These are phyloP conservation scores for Melaleuca alternifolia DNA, from an alignment of 345 rosid species.

Conservation along the genomic window DNA sequence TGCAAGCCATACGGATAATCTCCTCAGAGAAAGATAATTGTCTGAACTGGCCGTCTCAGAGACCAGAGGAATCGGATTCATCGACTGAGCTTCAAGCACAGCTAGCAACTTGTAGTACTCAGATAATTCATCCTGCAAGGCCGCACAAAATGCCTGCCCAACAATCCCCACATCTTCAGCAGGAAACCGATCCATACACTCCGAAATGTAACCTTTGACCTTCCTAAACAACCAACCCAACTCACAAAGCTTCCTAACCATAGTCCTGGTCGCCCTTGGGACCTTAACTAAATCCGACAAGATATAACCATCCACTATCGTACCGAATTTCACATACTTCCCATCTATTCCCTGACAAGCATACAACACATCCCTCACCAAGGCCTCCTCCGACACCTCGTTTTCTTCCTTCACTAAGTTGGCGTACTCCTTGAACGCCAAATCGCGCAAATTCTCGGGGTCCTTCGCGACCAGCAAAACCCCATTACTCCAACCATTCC, in stretches of 20 bases:
- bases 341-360: conserved; percentile 97
- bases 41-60: conserved; percentile 53
- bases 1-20: conserved; percentile 82
- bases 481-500: conserved; percentile 55
- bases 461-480: conserved; percentile 63
- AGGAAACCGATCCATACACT: conserved; percentile 71
- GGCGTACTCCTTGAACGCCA: conserved; percentile 70
- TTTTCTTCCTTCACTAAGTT: conserved; percentile 73
- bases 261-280: conserved; percentile 54
- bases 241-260: conserved; percentile 83
- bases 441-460: conserved; percentile 64
- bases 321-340: conserved; percentile 60
- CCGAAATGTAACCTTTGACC: conserved; percentile 65
- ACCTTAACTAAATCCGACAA: conserved; percentile 52
- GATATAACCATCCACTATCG: conserved; percentile 54
- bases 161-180: conserved; percentile 85
- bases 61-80: conserved; percentile 87
- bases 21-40: conserved; percentile 79
- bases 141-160: conserved; percentile 95
- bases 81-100: conserved; percentile 79
- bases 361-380: conserved; percentile 86
- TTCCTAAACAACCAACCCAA: conserved; percentile 94
- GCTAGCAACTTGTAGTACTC: conserved; percentile 86
- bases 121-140: conserved; percentile 81
- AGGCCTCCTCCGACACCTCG: conserved; percentile 78